Evolutionary conservation across 2,329 filamentous ascomycete species (phyloP).

Genomic region (Dactylellina haptotyla): DNA sequence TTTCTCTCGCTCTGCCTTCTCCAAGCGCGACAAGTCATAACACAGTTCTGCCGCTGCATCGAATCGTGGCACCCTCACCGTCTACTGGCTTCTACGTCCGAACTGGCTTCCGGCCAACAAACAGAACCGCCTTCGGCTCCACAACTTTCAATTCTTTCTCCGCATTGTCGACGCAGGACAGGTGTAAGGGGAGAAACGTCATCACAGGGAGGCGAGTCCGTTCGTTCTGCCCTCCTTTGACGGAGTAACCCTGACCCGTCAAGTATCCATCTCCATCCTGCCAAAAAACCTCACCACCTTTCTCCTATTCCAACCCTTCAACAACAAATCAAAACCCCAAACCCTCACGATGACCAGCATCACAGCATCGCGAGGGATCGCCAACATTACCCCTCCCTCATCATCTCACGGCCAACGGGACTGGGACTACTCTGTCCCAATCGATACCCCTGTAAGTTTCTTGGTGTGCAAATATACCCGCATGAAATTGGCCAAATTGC

Average conservation of each 20-base stretch:
- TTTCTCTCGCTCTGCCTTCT: neutral
- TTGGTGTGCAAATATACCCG: neutral
- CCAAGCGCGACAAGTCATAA: constrained; percentile 37
- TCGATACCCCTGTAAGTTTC: constrained; percentile 51
- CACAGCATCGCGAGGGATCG: constrained; percentile 46
- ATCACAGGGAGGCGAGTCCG: constrained; percentile 41
- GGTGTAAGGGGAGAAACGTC: constrained; percentile 52
- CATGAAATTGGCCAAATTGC: neutral
- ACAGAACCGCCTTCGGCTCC: constrained; percentile 24
- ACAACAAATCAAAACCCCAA: neutral
- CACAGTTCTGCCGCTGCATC: constrained; percentile 27
- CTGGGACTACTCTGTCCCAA: constrained; percentile 58
- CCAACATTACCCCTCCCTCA: constrained; percentile 57
- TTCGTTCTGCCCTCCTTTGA: constrained; percentile 54
- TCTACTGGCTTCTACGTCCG: constrained; percentile 21
- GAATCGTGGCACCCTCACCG: constrained; percentile 41
- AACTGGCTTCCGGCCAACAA: constrained; percentile 29
- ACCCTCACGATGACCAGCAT: constrained; percentile 37
- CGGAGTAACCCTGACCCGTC: constrained; percentile 51
- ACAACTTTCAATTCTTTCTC: constrained; percentile 8
- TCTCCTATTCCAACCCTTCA: neutral
- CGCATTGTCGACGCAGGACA: constrained; percentile 40
- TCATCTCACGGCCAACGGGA: constrained; percentile 57
- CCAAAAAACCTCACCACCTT: neutral
- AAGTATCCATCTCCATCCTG: constrained; percentile 17